A percentile compares a stretch with the other conserved stretches of the same genome.
Conservation (phyloP, 306 rosid species). For the Canavalia gladiata region DNA sequence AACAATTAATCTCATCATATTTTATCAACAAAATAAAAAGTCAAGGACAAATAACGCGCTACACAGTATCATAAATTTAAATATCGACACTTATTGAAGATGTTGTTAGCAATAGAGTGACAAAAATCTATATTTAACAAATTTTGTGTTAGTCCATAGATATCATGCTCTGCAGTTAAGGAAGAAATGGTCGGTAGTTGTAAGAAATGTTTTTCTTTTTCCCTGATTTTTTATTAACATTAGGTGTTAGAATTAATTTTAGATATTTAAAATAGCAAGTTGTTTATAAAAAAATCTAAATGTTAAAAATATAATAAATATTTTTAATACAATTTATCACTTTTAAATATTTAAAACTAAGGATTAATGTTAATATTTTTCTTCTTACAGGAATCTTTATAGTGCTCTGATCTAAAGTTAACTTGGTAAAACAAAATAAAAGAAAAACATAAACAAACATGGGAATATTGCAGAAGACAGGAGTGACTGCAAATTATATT, state of each 20-base stretch:
- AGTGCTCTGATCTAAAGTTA: not conserved
- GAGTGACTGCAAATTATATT: not conserved
- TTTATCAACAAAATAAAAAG: constrained; percentile 7
- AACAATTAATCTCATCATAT: constrained; percentile 4
- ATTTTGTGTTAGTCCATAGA: not conserved
- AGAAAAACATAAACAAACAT: not conserved
- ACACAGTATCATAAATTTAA: constrained; percentile 19
- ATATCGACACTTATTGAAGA: not conserved
- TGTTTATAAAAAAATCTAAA: no score
- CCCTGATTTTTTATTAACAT: no score
- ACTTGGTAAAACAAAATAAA: not conserved
- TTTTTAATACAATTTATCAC: no score
- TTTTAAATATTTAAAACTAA: no score
- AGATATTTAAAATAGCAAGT: no score
- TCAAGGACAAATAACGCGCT: not conserved
- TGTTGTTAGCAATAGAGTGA: constrained; percentile 10
- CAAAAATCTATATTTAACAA: not conserved
- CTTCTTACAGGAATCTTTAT: not conserved
- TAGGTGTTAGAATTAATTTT: no score
- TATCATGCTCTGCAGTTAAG: not conserved
- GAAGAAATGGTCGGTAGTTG: constrained; percentile 9
- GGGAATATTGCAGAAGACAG: constrained; percentile 6
- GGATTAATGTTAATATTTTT: no score
- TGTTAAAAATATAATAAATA: no score
- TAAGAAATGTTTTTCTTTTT: not conserved